Base-by-base conservation (phyloP, 208 protist genomes). In the Sergeia podlipaevii region DNA sequence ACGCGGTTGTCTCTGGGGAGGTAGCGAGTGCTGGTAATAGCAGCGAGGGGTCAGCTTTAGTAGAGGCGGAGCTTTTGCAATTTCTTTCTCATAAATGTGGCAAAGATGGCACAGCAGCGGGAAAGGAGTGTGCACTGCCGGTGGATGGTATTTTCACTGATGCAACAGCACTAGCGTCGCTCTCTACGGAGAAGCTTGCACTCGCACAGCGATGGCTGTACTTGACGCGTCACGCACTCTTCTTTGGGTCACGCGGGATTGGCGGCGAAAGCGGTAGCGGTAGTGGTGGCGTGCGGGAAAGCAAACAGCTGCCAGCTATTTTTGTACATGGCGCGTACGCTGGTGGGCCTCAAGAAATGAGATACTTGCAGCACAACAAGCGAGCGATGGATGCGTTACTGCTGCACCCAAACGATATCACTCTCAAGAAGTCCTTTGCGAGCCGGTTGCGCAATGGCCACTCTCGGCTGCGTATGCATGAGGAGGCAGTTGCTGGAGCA, bases 331-430 rank as follows among this genome's bases (percentile, higher is more conserved):
- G 86, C 24, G 77, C 56, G 11, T 83, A 83, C 52, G 77, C 73
- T 6, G 86, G 86, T 20, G 70, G 80, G 1, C 37, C 53, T 26
- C 33, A 58, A 11, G 80, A 90, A 60, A 72, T 93, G 51, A 67
- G 55, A 7, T 93, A 93, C 55, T 54, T 93, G 55, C 69, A 74
- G 49, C 65, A 63, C 34, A 93, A 93, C 48, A 69, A 63, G 20
- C 54, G 61, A 10, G 86, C 86, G 2, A 57, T 90, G 57, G 79
- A 93, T 52, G 81, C 80, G 46, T 26, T 93, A 29, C 62, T 93
- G 39, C 71, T 93, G 54, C 79, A 80, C 54, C 80, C 86, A 4
- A 85, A 93, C 45, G 86, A 93, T 47, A 67, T 89, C 27, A 54
- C 69, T 2, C 77, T 87, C 17, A 89, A 89, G 65, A 69, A 72